Conservation (phyloP, 768 basidiomycete genomes). For the Kwoniella pini region DNA sequence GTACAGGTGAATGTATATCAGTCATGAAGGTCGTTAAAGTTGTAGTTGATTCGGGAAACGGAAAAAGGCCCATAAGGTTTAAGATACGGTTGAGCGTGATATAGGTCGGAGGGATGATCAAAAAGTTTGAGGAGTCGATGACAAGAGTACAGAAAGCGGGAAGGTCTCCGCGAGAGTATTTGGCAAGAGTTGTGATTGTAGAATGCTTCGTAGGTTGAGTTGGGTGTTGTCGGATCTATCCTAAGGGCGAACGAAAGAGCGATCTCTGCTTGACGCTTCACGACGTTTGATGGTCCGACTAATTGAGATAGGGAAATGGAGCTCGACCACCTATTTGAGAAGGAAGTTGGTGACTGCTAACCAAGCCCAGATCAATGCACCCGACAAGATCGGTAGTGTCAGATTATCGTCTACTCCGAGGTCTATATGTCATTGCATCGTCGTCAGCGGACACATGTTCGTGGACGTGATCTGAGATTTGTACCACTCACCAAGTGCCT, state of each 20-base stretch:
- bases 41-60: too few species aligned
- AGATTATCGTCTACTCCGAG: conserved; percentile 88
- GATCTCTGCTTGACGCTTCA: too few species aligned
- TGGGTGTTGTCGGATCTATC: too few species aligned
- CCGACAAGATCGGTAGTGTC: conserved; percentile 83
- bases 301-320: neutral
- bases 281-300: too few species aligned
- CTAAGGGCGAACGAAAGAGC: too few species aligned
- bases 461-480: too few species aligned
- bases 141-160: too few species aligned
- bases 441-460: neutral
- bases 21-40: too few species aligned
- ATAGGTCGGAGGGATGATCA: neutral
- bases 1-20: neutral
- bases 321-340: conserved; percentile 8
- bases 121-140: neutral
- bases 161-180: too few species aligned
- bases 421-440: conserved; percentile 59
- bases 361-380: conserved; percentile 66
- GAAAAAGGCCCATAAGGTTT: neutral
- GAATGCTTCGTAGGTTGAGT: too few species aligned
- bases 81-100: conserved; percentile 5
- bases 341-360: conserved; percentile 43
- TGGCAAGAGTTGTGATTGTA: too few species aligned
- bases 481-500: conserved; percentile 74